Conservation (phyloP, 208 protist species). For the Borovskyia barvae region DNA sequence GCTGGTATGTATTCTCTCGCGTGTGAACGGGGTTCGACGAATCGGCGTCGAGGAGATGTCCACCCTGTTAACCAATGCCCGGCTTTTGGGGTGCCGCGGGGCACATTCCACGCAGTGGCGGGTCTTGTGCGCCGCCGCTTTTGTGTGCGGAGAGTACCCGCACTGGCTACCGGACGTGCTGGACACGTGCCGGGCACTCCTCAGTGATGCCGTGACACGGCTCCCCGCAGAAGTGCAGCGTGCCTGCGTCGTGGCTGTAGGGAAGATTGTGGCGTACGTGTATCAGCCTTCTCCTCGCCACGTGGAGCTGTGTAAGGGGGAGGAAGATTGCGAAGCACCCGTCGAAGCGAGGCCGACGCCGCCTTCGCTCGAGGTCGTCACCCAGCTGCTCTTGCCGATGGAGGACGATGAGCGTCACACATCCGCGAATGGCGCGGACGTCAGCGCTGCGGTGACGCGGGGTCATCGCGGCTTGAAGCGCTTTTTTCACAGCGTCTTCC, state of each 20-base stretch:
- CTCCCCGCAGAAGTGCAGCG: conserved; percentile 84
- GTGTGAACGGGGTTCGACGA: conserved; percentile 90
- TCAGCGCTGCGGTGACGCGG: not conserved
- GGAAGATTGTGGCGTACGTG: conserved; percentile 89
- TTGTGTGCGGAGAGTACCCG: conserved; percentile 93
- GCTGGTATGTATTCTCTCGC: conserved; percentile 92
- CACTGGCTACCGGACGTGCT: conserved; percentile 68
- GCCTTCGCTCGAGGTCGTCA: conserved; percentile 15
- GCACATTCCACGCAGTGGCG: conserved; percentile 65
- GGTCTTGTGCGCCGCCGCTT: conserved; percentile 91
- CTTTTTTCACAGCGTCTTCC: conserved; percentile 58
- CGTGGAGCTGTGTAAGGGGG: conserved; percentile 42
- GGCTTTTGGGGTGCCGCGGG: conserved; percentile 43
- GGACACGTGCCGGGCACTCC: conserved; percentile 40
- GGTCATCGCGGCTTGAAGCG: conserved; percentile 25
- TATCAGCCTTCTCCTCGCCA: conserved; percentile 50
- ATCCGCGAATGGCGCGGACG: not conserved
- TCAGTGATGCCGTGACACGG: conserved; percentile 44
- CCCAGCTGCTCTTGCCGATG: conserved; percentile 5
- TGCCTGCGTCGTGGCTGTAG: conserved; percentile 77
- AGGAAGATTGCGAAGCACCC: conserved; percentile 38
- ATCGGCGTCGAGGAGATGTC: conserved; percentile 67
- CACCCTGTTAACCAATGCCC: conserved; percentile 44
- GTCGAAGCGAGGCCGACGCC: conserved; percentile 3
- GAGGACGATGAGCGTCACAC: conserved; percentile 3